Conservation (phyloP, 805 yeast species). For the Saccharomycopsis olivae region DNA sequence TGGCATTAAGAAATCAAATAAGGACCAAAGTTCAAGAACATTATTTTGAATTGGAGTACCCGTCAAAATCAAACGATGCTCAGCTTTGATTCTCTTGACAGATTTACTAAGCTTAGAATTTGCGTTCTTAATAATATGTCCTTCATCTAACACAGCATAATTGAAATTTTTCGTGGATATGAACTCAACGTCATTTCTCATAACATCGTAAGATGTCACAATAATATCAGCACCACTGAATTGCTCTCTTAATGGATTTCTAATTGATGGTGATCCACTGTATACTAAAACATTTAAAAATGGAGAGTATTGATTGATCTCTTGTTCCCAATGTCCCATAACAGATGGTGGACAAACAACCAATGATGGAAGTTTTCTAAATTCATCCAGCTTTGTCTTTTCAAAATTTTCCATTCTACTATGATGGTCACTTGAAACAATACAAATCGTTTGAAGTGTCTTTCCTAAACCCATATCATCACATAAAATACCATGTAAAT, state of each 20-base stretch:
- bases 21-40: slow-evolving; percentile 93
- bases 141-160: slow-evolving; percentile 94
- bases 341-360: slow-evolving; percentile 94
- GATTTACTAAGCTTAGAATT: slow-evolving; percentile 80
- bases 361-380: slow-evolving; percentile 69
- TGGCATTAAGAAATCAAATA: slow-evolving; percentile 97
- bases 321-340: slow-evolving; percentile 99
- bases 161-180: slow-evolving; percentile 60
- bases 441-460: slow-evolving; percentile 93
- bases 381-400: slow-evolving; percentile 51
- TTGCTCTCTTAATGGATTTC: slow-evolving; percentile 44
- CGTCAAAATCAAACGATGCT: slow-evolving; percentile 81
- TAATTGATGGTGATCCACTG: slow-evolving; percentile 81
- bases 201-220: slow-evolving; percentile 93
- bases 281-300: slow-evolving; percentile 72
- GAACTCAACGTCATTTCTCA: slow-evolving; percentile 76
- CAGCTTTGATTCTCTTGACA: slow-evolving; percentile 72
- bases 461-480: slow-evolving; percentile 99
- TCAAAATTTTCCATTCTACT: slow-evolving; percentile 60
- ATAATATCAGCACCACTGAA: slow-evolving; percentile 65
- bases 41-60: slow-evolving; percentile 99
- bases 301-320: slow-evolving; percentile 81
- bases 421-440: slow-evolving; percentile 92
- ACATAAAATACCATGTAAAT: slow-evolving; percentile 92
- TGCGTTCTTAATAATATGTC: slow-evolving; percentile 92